Percentiles rank a stretch among this genome's conserved stretches.
These are phyloP conservation scores for Tulasnella sp. DNA, from an alignment of 768 basidiomycete species.

Conservation along the genomic window DNA sequence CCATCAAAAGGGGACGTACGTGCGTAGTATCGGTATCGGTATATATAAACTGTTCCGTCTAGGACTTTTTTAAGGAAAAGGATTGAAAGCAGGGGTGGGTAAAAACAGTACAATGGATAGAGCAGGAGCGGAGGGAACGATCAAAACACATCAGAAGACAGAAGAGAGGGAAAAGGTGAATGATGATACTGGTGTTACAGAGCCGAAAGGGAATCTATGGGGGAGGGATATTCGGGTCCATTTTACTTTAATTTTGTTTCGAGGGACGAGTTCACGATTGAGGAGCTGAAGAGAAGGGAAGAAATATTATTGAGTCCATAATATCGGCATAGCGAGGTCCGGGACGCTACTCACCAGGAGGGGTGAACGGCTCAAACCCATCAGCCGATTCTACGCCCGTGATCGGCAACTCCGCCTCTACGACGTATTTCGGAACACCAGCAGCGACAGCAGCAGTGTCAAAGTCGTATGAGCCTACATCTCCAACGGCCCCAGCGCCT, in stretches of 20 bases:
- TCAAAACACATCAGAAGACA: too few relatives aligned
- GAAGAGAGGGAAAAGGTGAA: neutral
- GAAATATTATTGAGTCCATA: neutral
- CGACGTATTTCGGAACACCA: neutral
- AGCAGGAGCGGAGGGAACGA: too few relatives aligned
- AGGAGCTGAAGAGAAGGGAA: neutral
- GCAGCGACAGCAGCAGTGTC: neutral
- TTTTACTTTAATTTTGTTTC: neutral
- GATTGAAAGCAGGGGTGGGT: too few relatives aligned
- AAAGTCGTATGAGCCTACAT: neutral
- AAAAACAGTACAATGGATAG: too few relatives aligned
- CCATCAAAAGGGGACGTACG: too few relatives aligned
- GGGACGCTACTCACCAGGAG: neutral
- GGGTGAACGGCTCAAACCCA: neutral
- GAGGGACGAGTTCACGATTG: neutral
- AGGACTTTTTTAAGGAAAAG: too few relatives aligned
- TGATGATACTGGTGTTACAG: neutral
- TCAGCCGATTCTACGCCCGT: neutral
- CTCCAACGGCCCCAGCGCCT: neutral
- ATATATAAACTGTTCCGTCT: too few relatives aligned
- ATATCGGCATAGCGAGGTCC: neutral
- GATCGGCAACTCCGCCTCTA: neutral
- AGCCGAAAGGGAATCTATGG: neutral
- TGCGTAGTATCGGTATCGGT: too few relatives aligned
- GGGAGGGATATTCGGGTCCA: neutral